Evolutionary conservation across 2,329 filamentous ascomycete genomes (phyloP).

Genomic region (Fusarium sterilihyphosum): DNA sequence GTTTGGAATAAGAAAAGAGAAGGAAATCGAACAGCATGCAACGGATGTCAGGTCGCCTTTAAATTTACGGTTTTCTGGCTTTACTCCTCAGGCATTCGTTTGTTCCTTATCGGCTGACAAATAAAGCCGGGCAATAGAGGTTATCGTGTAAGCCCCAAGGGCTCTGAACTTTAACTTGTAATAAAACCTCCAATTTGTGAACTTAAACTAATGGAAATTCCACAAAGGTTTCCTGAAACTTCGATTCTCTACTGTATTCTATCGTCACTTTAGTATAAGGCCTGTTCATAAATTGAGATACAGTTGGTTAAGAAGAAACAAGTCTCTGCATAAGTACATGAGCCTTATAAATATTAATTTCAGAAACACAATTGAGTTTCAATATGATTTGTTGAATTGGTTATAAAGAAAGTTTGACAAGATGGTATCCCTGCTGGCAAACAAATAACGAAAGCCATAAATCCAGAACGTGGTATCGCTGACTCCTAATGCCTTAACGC

Average conservation of each 20-base stretch:
- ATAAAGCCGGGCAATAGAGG: background rate
- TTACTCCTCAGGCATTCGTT: background rate
- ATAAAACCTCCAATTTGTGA: background rate
- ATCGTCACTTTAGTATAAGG: background rate
- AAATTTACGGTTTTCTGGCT: background rate
- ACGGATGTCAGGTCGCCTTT: background rate
- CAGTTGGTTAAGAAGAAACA: background rate
- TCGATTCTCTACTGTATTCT: too few relatives aligned
- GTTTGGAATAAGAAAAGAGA: background rate
- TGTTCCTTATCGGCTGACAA: background rate
- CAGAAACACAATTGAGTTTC: background rate
- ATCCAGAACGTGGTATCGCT: constrained; percentile 35
- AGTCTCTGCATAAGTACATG: background rate
- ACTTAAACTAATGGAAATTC: background rate
- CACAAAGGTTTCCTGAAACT: background rate
- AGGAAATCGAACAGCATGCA: too few relatives aligned
- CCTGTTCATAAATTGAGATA: background rate
- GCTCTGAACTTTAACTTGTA: background rate
- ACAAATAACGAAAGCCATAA: constrained; percentile 6
- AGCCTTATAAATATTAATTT: background rate
- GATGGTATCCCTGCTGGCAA: background rate
- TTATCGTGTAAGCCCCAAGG: background rate
- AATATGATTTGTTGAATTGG: background rate
- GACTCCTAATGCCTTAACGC: constrained; percentile 29
- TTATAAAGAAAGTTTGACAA: background rate